phyloP scores from a whole-genome alignment of 1,284 basidiomycete species.

The Malassezia globosa region DNA sequence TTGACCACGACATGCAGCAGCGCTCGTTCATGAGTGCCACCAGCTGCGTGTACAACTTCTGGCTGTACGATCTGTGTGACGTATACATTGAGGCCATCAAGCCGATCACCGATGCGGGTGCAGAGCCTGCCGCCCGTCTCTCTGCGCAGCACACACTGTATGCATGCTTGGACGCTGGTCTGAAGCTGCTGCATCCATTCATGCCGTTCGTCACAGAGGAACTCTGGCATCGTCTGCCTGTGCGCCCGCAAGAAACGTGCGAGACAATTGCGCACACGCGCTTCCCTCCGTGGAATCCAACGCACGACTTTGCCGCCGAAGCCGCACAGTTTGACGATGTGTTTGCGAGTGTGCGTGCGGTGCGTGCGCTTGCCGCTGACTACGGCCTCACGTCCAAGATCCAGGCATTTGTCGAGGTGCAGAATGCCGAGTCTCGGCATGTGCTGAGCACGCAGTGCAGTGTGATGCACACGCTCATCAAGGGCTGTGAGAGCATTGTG shows the following conservation, averaged over 20 bases:
- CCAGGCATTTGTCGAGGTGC: constrained; percentile 71
- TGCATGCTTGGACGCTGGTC: constrained; percentile 79
- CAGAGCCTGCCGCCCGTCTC: constrained; percentile 60
- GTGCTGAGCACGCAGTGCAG: constrained; percentile 59
- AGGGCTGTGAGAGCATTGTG: constrained; percentile 67
- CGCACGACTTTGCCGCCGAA: constrained; percentile 18
- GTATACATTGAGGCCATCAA: constrained; percentile 94
- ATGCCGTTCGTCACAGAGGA: constrained; percentile 99
- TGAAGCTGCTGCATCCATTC: constrained; percentile 86
- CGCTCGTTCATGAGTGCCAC: constrained; percentile 91
- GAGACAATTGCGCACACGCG: constrained; percentile 78
- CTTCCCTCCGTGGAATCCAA: constrained; percentile 58
- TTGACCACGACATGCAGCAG: constrained; percentile 65
- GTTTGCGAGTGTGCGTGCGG: constrained; percentile 65
- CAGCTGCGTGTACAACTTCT: constrained; percentile 76
- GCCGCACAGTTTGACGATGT: constrained; percentile 63
- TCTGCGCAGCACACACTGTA: constrained; percentile 95
- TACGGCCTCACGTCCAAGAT: constrained; percentile 83
- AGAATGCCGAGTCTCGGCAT: constrained; percentile 50
- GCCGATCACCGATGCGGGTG: constrained; percentile 56
- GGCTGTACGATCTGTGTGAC: constrained; percentile 96
- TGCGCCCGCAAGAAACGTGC: constrained; percentile 67
- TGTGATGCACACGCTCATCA: constrained; percentile 72
- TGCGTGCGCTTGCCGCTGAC: constrained; percentile 75
- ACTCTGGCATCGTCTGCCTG: constrained; percentile 88